Conservation (phyloP, 495 filamentous ascomycete species). For the Durotheca rogersii region DNA sequence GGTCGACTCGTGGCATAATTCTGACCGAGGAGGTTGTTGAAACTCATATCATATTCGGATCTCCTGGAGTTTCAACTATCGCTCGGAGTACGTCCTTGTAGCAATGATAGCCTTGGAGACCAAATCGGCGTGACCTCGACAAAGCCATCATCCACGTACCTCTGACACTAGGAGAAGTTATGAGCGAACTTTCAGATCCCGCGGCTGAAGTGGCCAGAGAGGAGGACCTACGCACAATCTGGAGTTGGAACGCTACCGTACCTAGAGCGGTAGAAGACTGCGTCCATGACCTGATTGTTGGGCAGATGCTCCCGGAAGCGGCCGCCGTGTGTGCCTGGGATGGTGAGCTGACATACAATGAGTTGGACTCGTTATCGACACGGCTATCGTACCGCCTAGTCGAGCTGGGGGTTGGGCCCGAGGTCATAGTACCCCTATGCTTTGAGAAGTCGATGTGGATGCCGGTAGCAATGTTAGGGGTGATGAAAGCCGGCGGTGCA, state of each 20-base stretch:
- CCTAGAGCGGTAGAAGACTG: background rate
- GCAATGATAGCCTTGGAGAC: background rate
- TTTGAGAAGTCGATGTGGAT: conserved; percentile 49
- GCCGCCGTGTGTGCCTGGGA: conserved; percentile 53
- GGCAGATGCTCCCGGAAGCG: conserved; percentile 5
- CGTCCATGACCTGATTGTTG: background rate
- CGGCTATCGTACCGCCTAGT: conserved; percentile 47
- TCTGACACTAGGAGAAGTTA: background rate
- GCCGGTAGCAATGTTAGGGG: conserved; percentile 43
- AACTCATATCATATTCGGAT: background rate
- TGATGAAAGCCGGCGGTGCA: conserved; percentile 47
- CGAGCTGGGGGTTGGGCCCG: conserved; percentile 50
- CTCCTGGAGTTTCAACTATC: background rate
- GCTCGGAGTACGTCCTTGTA: background rate
- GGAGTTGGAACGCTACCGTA: background rate
- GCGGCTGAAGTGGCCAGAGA: background rate
- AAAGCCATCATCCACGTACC: background rate
- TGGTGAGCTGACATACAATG: conserved; percentile 48
- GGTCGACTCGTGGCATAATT: background rate
- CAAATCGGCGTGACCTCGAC: background rate
- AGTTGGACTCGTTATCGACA: conserved; percentile 49
- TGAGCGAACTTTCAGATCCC: background rate
- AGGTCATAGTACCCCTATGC: conserved; percentile 45
- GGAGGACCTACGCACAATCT: background rate
- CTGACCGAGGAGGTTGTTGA: background rate